A percentile compares a stretch with the other conserved stretches of the same genome.
Evolutionary conservation across 768 basidiomycete genomes (phyloP).

Genomic region (Boletus sp.): DNA sequence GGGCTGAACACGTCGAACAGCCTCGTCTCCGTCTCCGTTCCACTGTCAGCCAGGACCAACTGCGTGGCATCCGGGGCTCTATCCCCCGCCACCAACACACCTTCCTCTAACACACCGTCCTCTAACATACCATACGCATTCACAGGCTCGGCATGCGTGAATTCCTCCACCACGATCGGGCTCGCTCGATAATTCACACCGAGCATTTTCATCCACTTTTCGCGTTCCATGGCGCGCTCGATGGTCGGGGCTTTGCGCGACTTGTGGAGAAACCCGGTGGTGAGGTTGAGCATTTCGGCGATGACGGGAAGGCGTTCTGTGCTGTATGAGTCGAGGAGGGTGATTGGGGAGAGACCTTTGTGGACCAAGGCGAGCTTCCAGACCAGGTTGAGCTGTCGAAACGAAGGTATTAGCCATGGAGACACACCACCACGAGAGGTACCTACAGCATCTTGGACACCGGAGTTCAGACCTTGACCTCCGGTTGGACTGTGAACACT

Average conservation of each 20-base stretch:
- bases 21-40: not conserved
- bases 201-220: slow-evolving; percentile 21
- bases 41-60: slow-evolving; percentile 18
- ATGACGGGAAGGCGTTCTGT: slow-evolving; percentile 47
- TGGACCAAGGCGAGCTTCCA: slow-evolving; percentile 46
- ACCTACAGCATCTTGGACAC: slow-evolving; percentile 39
- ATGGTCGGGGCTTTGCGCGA: not conserved
- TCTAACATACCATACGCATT: slow-evolving; percentile 15
- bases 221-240: not conserved
- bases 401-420: not conserved
- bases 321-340: slow-evolving; percentile 23
- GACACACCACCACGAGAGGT: not conserved
- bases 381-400: slow-evolving; percentile 38
- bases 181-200: slow-evolving; percentile 39
- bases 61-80: slow-evolving; percentile 44
- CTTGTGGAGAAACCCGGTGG: slow-evolving; percentile 27
- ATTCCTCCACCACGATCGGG: slow-evolving; percentile 38
- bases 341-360: too few relatives aligned
- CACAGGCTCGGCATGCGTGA: slow-evolving; percentile 11
- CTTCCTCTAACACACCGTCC: slow-evolving; percentile 24
- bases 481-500: slow-evolving; percentile 24
- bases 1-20: slow-evolving; percentile 27
- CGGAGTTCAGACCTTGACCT: slow-evolving; percentile 36
- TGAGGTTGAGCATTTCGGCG: slow-evolving; percentile 24
- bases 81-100: slow-evolving; percentile 40